Evolutionary conservation across 768 basidiomycete genomes (phyloP).

Genomic region (Suillus brevipes): DNA sequence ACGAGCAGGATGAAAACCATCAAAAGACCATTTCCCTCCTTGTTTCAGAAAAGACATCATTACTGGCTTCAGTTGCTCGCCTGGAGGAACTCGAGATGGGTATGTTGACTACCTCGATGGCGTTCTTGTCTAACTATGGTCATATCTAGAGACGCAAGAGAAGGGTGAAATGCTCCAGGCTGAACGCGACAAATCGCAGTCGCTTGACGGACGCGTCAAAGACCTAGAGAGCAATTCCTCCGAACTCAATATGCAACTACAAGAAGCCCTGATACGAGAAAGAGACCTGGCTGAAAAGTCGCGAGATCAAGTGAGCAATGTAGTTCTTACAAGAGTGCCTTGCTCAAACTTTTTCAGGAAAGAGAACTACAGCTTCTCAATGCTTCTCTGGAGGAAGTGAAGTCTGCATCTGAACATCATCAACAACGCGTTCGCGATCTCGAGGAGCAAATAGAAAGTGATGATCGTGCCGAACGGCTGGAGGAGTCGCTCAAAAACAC

Average conservation of each 20-base stretch:
- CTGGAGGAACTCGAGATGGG: conserved; percentile 61
- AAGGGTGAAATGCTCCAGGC: conserved; percentile 42
- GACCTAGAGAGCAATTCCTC: conserved; percentile 42
- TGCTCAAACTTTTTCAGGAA: conserved; percentile 46
- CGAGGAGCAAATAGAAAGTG: conserved; percentile 80
- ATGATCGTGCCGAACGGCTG: conserved; percentile 75
- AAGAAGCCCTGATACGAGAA: conserved; percentile 41
- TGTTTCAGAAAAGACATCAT: conserved; percentile 68
- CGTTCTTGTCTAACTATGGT: not conserved
- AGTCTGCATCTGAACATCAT: conserved; percentile 52
- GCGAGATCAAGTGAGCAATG: conserved; percentile 32
- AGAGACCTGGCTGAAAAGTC: conserved; percentile 45
- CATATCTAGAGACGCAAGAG: conserved; percentile 42
- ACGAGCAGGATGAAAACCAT: conserved; percentile 50
- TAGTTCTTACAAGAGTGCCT: not conserved
- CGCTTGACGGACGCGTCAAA: conserved; percentile 43
- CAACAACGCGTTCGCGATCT: conserved; percentile 66
- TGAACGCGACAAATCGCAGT: conserved; percentile 42
- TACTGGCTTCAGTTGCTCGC: conserved; percentile 57
- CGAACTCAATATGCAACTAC: conserved; percentile 43
- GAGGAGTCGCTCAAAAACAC: conserved; percentile 75
- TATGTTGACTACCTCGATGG: conserved; percentile 34
- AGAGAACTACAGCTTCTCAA: conserved; percentile 71
- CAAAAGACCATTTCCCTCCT: conserved; percentile 76
- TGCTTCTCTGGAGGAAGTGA: conserved; percentile 51